These are phyloP conservation scores for Solanum hybrid DNA, from an alignment of 305 asterid species.

Conservation along the genomic window DNA sequence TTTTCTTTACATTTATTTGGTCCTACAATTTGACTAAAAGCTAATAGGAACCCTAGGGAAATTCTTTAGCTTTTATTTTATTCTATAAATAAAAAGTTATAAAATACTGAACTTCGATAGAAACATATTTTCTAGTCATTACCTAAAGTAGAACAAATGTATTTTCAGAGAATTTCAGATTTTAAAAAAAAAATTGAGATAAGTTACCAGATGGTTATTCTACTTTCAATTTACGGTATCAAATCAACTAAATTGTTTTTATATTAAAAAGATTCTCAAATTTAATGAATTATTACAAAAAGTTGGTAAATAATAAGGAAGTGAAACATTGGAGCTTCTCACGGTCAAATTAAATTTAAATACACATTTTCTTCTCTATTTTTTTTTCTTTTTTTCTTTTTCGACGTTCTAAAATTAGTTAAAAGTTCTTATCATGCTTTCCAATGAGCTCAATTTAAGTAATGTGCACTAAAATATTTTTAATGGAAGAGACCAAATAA, in stretches of 20 bases:
- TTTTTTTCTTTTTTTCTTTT: too few species aligned
- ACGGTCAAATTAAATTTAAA: not conserved
- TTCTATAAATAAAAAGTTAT: not conserved
- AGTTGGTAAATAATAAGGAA: not conserved
- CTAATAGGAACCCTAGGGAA: not conserved
- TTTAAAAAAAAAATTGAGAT: accelerated
- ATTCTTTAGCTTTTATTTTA: not conserved
- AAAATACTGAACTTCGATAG: not conserved
- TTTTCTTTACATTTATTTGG: not conserved
- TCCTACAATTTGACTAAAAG: not conserved
- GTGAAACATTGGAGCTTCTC: not conserved
- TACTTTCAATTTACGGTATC: not conserved
- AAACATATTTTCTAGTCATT: not conserved
- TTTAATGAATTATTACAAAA: not conserved
- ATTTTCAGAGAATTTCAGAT: not conserved
- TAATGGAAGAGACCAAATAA: not conserved
- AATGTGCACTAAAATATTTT: not conserved
- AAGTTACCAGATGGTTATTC: not conserved
- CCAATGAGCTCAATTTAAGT: not conserved
- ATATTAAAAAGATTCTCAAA: not conserved
- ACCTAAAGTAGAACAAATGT: not conserved
- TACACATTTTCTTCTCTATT: not conserved
- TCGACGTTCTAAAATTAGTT: not conserved
- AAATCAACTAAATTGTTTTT: not conserved
- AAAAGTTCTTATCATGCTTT: not conserved